These are phyloP conservation scores for Xylariomycetidae sp. DNA, from an alignment of 2,329 filamentous ascomycete genomes.

Conservation along the genomic window DNA sequence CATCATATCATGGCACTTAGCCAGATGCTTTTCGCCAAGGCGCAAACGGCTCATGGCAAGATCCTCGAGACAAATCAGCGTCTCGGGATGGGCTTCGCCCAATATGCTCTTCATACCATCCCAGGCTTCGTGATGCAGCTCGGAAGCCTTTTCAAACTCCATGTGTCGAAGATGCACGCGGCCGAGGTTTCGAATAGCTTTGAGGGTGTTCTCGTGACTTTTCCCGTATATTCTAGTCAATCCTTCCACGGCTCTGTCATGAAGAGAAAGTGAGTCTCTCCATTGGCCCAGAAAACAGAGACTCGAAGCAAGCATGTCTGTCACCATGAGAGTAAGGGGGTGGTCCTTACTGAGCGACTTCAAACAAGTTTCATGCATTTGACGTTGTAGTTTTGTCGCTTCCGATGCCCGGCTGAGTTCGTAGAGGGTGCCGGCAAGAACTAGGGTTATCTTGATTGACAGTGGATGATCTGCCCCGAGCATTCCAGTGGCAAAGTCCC, in stretches of 20 bases:
- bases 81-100: constrained; percentile 2
- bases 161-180: constrained; percentile 4
- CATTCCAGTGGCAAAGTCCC: constrained; percentile 1
- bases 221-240: constrained; percentile 4
- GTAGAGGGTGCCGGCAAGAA: background rate
- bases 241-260: constrained; percentile 1
- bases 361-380: constrained; percentile 1
- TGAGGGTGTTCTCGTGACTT: constrained; percentile 3
- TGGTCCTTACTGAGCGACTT: constrained; percentile 1
- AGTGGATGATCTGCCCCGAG: constrained; percentile 8
- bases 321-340: constrained; percentile 5
- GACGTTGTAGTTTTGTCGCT: background rate
- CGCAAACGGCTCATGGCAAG: constrained; percentile 5
- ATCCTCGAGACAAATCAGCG: constrained; percentile 5
- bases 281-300: constrained; percentile 3
- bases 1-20: constrained; percentile 7
- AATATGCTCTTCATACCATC: constrained; percentile 1
- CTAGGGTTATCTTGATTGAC: constrained; percentile 2
- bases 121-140: constrained; percentile 1
- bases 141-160: constrained; percentile 2
- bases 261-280: constrained; percentile 5
- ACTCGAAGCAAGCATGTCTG: constrained; percentile 1
- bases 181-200: constrained; percentile 5
- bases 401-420: background rate
- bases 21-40: constrained; percentile 2